phyloP scores from a whole-genome alignment of 352 stramenopile species.

The Aphanomyces invadans region DNA sequence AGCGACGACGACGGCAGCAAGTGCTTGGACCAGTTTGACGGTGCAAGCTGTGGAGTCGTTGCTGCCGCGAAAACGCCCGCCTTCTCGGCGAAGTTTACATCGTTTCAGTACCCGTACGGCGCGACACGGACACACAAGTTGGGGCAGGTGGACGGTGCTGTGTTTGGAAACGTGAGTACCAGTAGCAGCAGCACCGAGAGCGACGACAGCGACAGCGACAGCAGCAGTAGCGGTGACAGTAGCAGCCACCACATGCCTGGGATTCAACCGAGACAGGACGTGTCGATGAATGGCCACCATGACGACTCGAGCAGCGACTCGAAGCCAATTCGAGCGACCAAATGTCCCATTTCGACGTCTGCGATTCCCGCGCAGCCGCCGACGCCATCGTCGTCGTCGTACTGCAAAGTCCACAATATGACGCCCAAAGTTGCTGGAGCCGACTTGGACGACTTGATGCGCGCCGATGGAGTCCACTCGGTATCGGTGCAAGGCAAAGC shows the following conservation, averaged over 20 bases:
- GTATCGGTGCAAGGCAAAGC: constrained; percentile 41
- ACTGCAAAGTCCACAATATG: constrained; percentile 6
- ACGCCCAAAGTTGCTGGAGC: constrained; percentile 8
- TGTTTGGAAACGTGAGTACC: constrained; percentile 22
- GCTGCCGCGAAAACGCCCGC: neutral
- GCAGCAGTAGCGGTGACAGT: constrained; percentile 33
- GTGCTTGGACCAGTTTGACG: constrained; percentile 32
- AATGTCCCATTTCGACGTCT: too few relatives aligned
- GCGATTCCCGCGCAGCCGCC: neutral
- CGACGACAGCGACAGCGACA: constrained; percentile 51
- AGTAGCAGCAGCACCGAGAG: constrained; percentile 35
- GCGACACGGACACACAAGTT: neutral
- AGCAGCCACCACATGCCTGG: neutral
- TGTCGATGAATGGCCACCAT: too few relatives aligned
- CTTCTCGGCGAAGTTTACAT: neutral
- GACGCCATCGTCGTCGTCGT: neutral
- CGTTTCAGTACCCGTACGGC: neutral
- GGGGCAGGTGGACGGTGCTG: neutral
- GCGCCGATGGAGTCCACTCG: constrained; percentile 45
- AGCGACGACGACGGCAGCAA: constrained; percentile 32
- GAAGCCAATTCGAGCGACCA: constrained; percentile 2
- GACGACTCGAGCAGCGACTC: too few relatives aligned
- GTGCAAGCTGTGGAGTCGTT: neutral
- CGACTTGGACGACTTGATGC: constrained; percentile 69
- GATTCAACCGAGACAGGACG: neutral